Percentiles rank a stretch among this genome's conserved stretches.
phyloP scores from a whole-genome alignment of 2,329 filamentous ascomycete species.

The Taxawa tesnikishii region DNA sequence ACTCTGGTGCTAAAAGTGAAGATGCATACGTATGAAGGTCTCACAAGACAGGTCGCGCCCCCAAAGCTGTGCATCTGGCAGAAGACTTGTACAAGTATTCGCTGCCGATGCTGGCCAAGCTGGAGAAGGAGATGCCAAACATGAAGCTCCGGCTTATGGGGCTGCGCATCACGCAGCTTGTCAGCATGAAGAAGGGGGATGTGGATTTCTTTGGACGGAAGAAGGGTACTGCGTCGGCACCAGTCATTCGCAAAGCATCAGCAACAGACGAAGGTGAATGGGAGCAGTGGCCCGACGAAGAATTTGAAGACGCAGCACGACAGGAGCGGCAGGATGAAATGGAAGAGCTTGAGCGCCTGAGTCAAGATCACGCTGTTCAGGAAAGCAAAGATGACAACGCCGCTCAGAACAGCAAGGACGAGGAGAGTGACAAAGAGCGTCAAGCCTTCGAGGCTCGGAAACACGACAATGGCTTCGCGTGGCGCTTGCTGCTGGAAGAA shows the following conservation, averaged over 20 bases:
- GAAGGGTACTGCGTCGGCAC: conserved; percentile 24
- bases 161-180: conserved; percentile 72
- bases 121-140: conserved; percentile 70
- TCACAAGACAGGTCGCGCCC: conserved; percentile 67
- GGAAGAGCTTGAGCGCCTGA: conserved; percentile 48
- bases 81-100: conserved; percentile 76
- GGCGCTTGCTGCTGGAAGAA: conserved; percentile 19
- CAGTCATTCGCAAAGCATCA: conserved; percentile 8
- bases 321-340: conserved; percentile 50
- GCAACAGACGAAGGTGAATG: conserved; percentile 38
- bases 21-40: conserved; percentile 83
- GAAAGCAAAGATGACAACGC: conserved; percentile 12
- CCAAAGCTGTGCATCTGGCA: conserved; percentile 60
- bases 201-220: conserved; percentile 63
- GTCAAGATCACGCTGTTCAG: conserved; percentile 38
- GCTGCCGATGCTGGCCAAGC: conserved; percentile 69
- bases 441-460: conserved; percentile 11
- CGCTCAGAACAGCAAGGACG: neutral
- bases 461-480: conserved; percentile 20
- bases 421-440: conserved; percentile 8
- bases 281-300: conserved; percentile 58
- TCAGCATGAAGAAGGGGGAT: conserved; percentile 72
- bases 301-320: conserved; percentile 49
- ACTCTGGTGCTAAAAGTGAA: conserved; percentile 90
- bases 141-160: conserved; percentile 81